Conservation (phyloP, 805 yeast genomes). For the Kodamaea restingae region DNA sequence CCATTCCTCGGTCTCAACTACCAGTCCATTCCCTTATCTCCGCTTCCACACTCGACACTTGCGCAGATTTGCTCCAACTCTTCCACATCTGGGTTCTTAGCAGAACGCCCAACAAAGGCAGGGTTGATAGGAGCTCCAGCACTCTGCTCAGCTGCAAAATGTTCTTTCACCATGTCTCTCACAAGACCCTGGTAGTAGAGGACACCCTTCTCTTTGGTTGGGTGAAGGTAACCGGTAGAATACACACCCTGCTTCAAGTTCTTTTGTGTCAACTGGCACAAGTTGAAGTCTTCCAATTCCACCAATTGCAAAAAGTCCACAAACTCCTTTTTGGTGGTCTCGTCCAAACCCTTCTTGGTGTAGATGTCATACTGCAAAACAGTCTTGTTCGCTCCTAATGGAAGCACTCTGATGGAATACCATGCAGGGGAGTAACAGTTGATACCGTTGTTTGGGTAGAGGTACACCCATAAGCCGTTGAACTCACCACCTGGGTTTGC, state of each 20-base stretch:
- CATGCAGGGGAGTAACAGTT: slow-evolving; percentile 66
- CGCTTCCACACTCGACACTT: slow-evolving; percentile 43
- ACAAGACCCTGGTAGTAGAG: slow-evolving; percentile 53
- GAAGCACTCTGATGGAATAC: slow-evolving; percentile 59
- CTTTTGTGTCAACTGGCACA: slow-evolving; percentile 57
- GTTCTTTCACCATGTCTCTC: slow-evolving; percentile 54
- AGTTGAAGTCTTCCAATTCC: slow-evolving; percentile 55
- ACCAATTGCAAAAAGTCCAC: slow-evolving; percentile 61
- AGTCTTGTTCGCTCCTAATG: slow-evolving; percentile 50
- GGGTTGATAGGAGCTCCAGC: slow-evolving; percentile 50
- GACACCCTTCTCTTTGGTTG: slow-evolving; percentile 56
- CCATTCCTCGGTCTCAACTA: too few relatives aligned
- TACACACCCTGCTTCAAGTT: slow-evolving; percentile 60
- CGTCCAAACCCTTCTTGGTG: slow-evolving; percentile 54
- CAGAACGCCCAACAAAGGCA: slow-evolving; percentile 41
- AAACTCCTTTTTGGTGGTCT: slow-evolving; percentile 53
- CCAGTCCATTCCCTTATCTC: slow-evolving; percentile 11
- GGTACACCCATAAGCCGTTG: slow-evolving; percentile 60
- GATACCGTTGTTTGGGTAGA: slow-evolving; percentile 57
- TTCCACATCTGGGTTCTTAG: slow-evolving; percentile 36
- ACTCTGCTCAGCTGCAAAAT: slow-evolving; percentile 42
- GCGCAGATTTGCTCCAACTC: slow-evolving; percentile 50
- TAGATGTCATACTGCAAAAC: slow-evolving; percentile 57
- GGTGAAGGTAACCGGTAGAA: slow-evolving; percentile 56
- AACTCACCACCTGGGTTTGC: slow-evolving; percentile 58